Base-by-base conservation (phyloP, 139 green algal genomes). In the Penium margaritaceum region DNA sequence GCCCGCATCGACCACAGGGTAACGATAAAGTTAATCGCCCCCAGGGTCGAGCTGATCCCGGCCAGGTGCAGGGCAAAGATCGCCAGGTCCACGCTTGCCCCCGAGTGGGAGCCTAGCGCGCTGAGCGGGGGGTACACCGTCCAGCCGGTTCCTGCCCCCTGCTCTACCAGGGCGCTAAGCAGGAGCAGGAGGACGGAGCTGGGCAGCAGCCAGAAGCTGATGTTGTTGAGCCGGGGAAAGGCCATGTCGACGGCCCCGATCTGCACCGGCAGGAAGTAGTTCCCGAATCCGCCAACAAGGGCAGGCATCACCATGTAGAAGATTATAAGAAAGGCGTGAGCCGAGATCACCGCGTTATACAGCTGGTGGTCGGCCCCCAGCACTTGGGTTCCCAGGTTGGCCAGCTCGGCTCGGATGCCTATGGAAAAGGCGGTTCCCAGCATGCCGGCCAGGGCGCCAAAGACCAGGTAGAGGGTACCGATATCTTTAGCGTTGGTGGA, bases 1-100 rank as follows among this genome's bases (percentile, higher is more conserved):
- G 17, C 72, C 51, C 72, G 72, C 72, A 79, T 63, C 39, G 72
- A 72, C 3, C 72, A 72, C 6, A 79, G 66, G 27, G 72, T 79
- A 14, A 39, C 37, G 37, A 79, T 72, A 36, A 79, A 46, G 27
- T 79, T 79, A 30, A 79, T 72, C 5, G 72, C 47, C 4, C 72
- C 72, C 46, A 68, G 39, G 30, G 62, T 73, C 24, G 47, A 64
- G 32, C 12, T 41, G 5, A 73, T 73, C 29, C 66, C 66, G 3
- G 14, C 9, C 38, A 73, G 32, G 39, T 73, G 66, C n/a, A 73
- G 38, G 21, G 12, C n/a, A 36, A 73, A 73, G 17, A 73, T 73
- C 3, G 41, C 38, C 3, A 73, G 14, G 36, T 61, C 41, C 17
- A 73, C 66, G 19, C 27, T 35, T 51, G 3, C 66, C 17, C 39